Evolutionary conservation across 768 basidiomycete genomes (phyloP), one percentile per base, ranked within the genome.

Genomic region (Mycena chlorophos): DNA sequence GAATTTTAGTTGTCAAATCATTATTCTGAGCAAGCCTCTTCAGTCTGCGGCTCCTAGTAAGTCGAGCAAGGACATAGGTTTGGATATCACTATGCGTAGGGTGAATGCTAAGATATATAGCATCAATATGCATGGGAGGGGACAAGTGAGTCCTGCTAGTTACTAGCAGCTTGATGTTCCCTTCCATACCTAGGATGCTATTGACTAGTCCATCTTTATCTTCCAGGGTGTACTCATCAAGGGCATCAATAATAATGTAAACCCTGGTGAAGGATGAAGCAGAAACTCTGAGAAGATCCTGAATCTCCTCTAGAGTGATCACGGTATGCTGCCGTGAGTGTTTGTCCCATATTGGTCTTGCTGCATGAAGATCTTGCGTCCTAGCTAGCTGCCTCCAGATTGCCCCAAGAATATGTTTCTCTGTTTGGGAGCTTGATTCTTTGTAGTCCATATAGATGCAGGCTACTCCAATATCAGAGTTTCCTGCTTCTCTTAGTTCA

Each of bases 371-470:
- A 38, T 13, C 5, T 38, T 4, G 23, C 39, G 38, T 20, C 26
- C 42, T 17, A 30, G 28, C 19, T 1, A 55, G 46, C 20, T 55
- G 54, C 3, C 54, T 29, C 54, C 54, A 55, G 2, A 55, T 16
- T 14, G 34, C 47, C 3, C 43, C 54, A 19, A 55, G 38, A 5
- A 55, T 25, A 19, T 28, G 27, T 2, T 30, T 27, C 20, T 45
- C 45, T 5, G 48, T 17, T 25, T 55, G 54, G 10, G 20, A 16
- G 5, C 49, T 47, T 0, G 37, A 49, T 27, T 55, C 54, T 27
- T 49, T 49, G 48, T 55, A 47, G 30, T 55, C 49, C 34, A 55
- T 34, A 43, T 55, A 55, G 20, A 55, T 49, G 10, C 31, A 29
- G 5, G 54, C 54, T 3, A 55, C 54, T 10, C 54, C 46, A 10